These are phyloP conservation scores for Blastocystis sp. DNA, from an alignment of 352 stramenopile genomes.

Conservation along the genomic window DNA sequence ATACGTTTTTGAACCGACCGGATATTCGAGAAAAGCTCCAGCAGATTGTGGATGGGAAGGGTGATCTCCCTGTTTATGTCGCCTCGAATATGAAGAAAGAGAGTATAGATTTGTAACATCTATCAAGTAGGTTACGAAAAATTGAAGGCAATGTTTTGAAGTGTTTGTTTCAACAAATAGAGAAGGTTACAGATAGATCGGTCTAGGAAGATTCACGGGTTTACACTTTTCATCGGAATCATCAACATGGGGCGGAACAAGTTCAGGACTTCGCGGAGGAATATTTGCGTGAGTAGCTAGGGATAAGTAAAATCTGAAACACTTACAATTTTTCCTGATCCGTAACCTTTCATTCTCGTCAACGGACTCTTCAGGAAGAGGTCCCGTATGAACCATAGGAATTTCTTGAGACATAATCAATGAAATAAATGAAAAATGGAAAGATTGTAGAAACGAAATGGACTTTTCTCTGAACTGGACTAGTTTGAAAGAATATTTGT, in stretches of 20 bases:
- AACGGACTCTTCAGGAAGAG: neutral
- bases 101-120: neutral
- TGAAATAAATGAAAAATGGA: conserved; percentile 1
- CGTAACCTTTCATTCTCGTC: conserved; percentile 24
- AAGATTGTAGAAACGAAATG: neutral
- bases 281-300: conserved; percentile 26
- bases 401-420: neutral
- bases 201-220: neutral
- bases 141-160: neutral
- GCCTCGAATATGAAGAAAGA: conserved; percentile 51
- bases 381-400: neutral
- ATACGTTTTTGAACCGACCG: neutral
- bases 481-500: neutral
- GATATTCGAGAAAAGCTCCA: conserved; percentile 3
- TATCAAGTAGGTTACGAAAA: neutral
- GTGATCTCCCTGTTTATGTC: conserved; percentile 10
- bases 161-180: neutral
- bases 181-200: conserved; percentile 23
- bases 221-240: conserved; percentile 54
- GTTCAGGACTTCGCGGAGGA: conserved; percentile 7
- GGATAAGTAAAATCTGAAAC: too few relatives aligned
- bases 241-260: conserved; percentile 9
- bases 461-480: neutral
- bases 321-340: conserved; percentile 40
- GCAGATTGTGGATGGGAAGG: conserved; percentile 5